Base-by-base conservation (phyloP, 768 basidiomycete genomes). In the Mycena galericulata region DNA sequence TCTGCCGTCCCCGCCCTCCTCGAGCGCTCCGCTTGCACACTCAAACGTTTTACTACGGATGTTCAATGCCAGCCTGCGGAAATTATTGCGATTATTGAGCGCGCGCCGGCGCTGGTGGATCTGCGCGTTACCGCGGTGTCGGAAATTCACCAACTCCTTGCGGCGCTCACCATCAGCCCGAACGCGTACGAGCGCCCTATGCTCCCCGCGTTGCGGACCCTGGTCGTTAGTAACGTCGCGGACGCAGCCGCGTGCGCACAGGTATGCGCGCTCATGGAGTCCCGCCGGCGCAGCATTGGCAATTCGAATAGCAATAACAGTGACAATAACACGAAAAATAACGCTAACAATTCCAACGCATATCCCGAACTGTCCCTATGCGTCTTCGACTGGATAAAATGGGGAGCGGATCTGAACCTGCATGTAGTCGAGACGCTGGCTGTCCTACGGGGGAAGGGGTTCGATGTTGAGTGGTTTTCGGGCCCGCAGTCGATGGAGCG, bases 401-500 rank as follows among this genome's bases (percentile, higher is more conserved):
- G n/a, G n/a, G n/a, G n/a, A n/a, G n/a, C 34, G 34, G 14, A 36
- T 36, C n/a, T 63, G n/a, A 46, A 55, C 7, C 20, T 27, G 51
- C 30, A 63, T 24, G 29, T 51, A n/a, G 14, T 55, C 8, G 40
- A 54, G 50, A 63, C 51, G 22, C 51, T 43, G 14, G 40, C 11
- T 14, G 11, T 32, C 12, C 41, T 63, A 10, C 40, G 34, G 0
- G 11, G 46, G 40, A 46, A 26, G 50, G 51, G 62, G 8, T 63
- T 54, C 27, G 14, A 22, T 3, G 30, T 63, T 6, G 62, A 63
- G 27, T 63, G 50, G 50, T 26, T 63, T 40, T 45, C 40, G 6
- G 62, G 62, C 3, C n/a, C 62, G 30, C 62, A 36, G 9, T 53
- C 62, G 29, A 54, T 63, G 51, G 50, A 63, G 22, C 26, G 51